Base-by-base conservation (phyloP, 2,329 filamentous ascomycete genomes). In the Graphium sp. region DNA sequence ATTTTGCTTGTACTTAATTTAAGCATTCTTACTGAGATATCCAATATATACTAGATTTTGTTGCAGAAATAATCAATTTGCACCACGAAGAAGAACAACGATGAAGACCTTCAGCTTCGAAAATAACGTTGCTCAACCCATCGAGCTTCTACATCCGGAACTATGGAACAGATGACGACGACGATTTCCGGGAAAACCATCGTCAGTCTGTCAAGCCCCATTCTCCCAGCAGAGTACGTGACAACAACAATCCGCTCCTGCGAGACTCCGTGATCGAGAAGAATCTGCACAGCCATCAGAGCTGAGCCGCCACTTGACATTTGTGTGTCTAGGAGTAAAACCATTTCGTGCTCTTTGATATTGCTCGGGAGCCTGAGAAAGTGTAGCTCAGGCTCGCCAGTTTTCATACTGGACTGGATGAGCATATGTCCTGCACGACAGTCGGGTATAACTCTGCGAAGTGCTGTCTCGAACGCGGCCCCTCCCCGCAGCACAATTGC, bases 221-320 rank as follows among this genome's bases (percentile, higher is more conserved):
- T 71, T 38, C 74, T 74, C 7, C 87, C 87, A 4, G 85, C 87
- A 38, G 83, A 78, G 47, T 91, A 94, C 4, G 87, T 93, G 22
- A 92, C 85, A 47, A 95, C 76, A 19, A 94, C 81, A 38, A 98
- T 93, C 38, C 66, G 75, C 25, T 82, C 69, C 45, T 89, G 75
- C 5, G 70, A 57, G 6, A 95, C 85, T 8, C 89, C 89, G 45
- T 95, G 85, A 48, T 98, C 89, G 11, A 93, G 73, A 30, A 98
- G 58, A n/a, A 95, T 82, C 44, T 89, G 79, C 23, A 95, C 85
- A 1, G 89, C 84, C 89, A 98, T 98, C 33, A 98, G 57, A 2
- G 70, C 71, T 11, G 72, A 68, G 20, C 85, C 87, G 24, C 89
- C 89, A 35, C 77, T 85, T 16, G 82, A 83, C 79, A 95, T 94